Conservation (phyloP, 208 protist species). For the Leishmania lainsoni region DNA sequence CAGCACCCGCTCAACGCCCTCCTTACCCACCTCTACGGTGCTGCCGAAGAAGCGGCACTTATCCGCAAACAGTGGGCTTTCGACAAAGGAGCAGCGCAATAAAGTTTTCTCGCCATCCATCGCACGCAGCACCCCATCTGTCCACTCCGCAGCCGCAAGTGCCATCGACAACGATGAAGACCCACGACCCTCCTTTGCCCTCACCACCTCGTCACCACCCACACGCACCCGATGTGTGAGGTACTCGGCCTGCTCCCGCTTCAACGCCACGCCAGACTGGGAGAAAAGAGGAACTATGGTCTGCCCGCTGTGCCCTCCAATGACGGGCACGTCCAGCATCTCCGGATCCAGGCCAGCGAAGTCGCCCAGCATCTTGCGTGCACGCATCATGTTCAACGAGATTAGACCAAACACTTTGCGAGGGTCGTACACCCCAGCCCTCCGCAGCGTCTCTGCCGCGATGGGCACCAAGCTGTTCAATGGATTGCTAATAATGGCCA, state of each 20-base stretch:
- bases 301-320: constrained; percentile 93
- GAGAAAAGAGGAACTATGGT: constrained; percentile 95
- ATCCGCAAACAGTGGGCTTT: constrained; percentile 56
- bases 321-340: constrained; percentile 70
- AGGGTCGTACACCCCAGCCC: constrained; percentile 73
- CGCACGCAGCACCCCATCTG: constrained; percentile 62
- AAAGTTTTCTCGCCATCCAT: constrained; percentile 62
- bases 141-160: constrained; percentile 65
- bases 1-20: constrained; percentile 62
- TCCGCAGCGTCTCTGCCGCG: constrained; percentile 84
- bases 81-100: constrained; percentile 59
- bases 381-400: constrained; percentile 87
- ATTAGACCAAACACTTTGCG: constrained; percentile 92
- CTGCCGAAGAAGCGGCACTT: constrained; percentile 75
- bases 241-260: constrained; percentile 51
- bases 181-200: constrained; percentile 73
- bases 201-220: constrained; percentile 74
- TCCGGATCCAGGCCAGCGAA: constrained; percentile 44
- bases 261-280: constrained; percentile 44
- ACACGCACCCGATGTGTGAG: constrained; percentile 74
- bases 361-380: constrained; percentile 62
- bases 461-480: constrained; percentile 95
- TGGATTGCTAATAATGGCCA: constrained; percentile 93
- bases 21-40: constrained; percentile 73
- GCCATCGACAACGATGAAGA: constrained; percentile 79